These are phyloP conservation scores for Setaria italica DNA, from an alignment of 202 grass and related monocot species.

Conservation along the genomic window DNA sequence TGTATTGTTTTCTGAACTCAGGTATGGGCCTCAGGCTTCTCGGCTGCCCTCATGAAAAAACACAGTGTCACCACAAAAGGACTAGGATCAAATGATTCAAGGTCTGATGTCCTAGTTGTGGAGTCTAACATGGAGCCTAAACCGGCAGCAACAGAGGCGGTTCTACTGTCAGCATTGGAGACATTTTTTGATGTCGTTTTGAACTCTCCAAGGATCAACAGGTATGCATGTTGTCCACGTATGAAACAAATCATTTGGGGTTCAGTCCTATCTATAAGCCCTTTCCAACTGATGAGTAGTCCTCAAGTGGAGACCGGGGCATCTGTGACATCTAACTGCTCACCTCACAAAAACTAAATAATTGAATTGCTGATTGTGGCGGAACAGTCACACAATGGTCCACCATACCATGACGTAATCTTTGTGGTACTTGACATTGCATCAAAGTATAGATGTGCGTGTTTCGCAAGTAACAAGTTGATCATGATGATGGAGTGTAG, in stretches of 20 bases:
- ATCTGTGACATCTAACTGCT: not conserved
- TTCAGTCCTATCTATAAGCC: constrained; percentile 14
- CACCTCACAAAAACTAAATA: constrained; percentile 1
- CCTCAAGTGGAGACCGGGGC: not conserved
- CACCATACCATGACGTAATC: not conserved
- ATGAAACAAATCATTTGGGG: constrained; percentile 10
- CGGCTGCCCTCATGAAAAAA: constrained; percentile 91
- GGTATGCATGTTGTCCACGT: constrained; percentile 43
- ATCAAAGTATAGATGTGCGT: not conserved
- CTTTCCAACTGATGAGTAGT: not conserved
- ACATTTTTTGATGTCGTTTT: constrained; percentile 76
- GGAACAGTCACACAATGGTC: not conserved
- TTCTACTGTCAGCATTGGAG: constrained; percentile 76
- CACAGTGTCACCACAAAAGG: constrained; percentile 73
- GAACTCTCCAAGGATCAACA: constrained; percentile 75
- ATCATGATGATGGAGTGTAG: not conserved
- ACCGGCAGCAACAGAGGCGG: constrained; percentile 58
- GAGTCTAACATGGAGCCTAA: constrained; percentile 60
- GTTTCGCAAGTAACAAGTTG: not conserved
- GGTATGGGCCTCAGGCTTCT: constrained; percentile 98
- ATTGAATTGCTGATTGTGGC: constrained; percentile 4
- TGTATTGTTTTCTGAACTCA: constrained; percentile 44
- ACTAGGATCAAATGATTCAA: constrained; percentile 25
- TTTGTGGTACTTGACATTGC: not conserved
- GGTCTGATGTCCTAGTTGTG: constrained; percentile 53